Percentiles rank a stretch among this genome's conserved stretches.
phyloP scores from a whole-genome alignment of 2,329 filamentous ascomycete species.

The Shiraia bambusicola region DNA sequence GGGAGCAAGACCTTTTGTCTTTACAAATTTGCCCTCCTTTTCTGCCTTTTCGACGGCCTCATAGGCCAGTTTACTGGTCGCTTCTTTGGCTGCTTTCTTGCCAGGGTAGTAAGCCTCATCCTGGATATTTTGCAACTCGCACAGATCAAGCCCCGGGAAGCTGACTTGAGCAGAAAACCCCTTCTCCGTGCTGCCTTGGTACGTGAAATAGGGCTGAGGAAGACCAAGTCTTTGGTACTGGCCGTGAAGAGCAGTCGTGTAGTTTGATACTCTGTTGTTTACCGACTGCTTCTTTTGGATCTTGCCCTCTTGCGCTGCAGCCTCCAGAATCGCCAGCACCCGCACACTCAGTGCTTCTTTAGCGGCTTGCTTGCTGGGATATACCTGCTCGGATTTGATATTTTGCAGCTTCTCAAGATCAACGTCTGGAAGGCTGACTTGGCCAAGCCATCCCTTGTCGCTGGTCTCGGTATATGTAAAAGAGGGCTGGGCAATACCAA shows the following conservation, averaged over 20 bases:
- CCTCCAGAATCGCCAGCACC: conserved; percentile 30
- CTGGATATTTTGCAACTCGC: conserved; percentile 26
- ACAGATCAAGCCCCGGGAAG: conserved; percentile 20
- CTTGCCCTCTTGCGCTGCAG: conserved; percentile 24
- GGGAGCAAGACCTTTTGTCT: not conserved
- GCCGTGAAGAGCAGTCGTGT: not conserved
- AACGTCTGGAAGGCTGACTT: conserved; percentile 25
- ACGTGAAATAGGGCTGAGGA: conserved; percentile 24
- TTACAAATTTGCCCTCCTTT: not conserved
- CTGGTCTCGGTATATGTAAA: conserved; percentile 20
- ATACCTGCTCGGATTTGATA: conserved; percentile 18
- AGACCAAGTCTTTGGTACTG: conserved; percentile 14
- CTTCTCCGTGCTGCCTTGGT: conserved; percentile 6
- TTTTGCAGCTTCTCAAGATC: conserved; percentile 15
- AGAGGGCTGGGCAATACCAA: conserved; percentile 23
- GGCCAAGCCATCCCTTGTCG: conserved; percentile 21
- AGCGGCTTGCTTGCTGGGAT: conserved; percentile 45
- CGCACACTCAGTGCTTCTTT: conserved; percentile 44
- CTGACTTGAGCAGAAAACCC: conserved; percentile 27
- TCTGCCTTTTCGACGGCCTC: not conserved
- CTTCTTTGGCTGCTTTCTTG: conserved; percentile 50
- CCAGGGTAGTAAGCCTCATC: conserved; percentile 8
- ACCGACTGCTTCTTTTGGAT: conserved; percentile 17
- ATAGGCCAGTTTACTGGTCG: conserved; percentile 37
- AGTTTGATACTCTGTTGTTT: not conserved